phyloP scores from a whole-genome alignment of 139 green algal genomes.

The Chlamydomonas eustigma region DNA sequence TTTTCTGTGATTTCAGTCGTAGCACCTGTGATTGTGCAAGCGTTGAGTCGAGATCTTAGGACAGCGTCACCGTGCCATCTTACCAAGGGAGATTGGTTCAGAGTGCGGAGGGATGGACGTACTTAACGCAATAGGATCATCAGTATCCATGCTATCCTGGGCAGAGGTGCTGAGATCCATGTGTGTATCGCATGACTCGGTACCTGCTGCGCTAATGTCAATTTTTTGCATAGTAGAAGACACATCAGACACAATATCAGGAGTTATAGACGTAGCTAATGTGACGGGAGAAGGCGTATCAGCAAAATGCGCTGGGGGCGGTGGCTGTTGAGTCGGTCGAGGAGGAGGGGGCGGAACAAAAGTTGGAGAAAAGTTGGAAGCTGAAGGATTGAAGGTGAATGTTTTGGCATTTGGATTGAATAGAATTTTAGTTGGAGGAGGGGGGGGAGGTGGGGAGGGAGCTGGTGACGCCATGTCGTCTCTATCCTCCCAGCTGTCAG shows the following conservation, averaged over 20 bases:
- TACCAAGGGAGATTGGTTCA: too few species aligned
- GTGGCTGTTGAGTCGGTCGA: slow-evolving; percentile 18
- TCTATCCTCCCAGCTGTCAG: slow-evolving; percentile 43
- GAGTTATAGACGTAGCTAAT: slow-evolving; percentile 11
- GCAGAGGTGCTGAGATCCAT: slow-evolving; percentile 9
- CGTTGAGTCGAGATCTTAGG: too few species aligned
- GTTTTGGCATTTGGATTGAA: slow-evolving; percentile 54
- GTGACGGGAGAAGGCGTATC: slow-evolving; percentile 5
- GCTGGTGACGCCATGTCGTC: neutral
- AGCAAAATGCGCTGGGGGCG: slow-evolving; percentile 10
- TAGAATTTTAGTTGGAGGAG: neutral
- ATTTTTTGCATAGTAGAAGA: too few species aligned
- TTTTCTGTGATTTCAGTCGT: too few species aligned
- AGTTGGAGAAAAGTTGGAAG: slow-evolving; percentile 31
- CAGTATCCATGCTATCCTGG: neutral
- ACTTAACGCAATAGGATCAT: too few species aligned
- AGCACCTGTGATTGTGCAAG: too few species aligned
- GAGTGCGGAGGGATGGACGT: too few species aligned
- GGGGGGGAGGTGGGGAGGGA: neutral
- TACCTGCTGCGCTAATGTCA: neutral
- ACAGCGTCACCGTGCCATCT: too few species aligned
- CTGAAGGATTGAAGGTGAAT: slow-evolving; percentile 67
- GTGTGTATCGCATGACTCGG: neutral
- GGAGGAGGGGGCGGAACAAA: slow-evolving; percentile 25
- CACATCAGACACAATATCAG: too few species aligned